phyloP scores from a whole-genome alignment of 768 basidiomycete species.

The Mycena olivaceomarginata region DNA sequence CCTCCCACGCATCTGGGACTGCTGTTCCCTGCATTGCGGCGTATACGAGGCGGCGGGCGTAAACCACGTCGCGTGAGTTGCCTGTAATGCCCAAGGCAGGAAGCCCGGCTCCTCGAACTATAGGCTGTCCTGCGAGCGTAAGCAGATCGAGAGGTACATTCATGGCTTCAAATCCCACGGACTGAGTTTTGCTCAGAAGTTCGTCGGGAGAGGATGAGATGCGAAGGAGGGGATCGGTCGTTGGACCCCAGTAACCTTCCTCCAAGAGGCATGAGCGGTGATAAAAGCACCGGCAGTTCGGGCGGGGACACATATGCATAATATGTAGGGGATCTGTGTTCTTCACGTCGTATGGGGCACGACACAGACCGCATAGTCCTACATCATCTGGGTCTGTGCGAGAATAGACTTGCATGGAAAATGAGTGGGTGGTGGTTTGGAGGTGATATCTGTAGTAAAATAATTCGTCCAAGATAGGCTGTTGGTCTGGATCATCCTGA shows the following conservation, averaged over 20 bases:
- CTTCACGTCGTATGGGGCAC: slow-evolving; percentile 23
- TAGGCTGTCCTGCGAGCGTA: slow-evolving; percentile 35
- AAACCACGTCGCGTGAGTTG: slow-evolving; percentile 22
- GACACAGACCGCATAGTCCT: slow-evolving; percentile 30
- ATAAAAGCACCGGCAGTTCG: slow-evolving; percentile 31
- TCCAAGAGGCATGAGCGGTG: slow-evolving; percentile 31
- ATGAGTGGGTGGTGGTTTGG: slow-evolving; percentile 1
- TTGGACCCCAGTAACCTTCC: slow-evolving; percentile 16
- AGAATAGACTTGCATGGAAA: not conserved
- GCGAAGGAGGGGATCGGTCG: slow-evolving; percentile 9
- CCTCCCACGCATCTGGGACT: slow-evolving; percentile 16
- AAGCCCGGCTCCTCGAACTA: slow-evolving; percentile 39
- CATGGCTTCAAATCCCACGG: not conserved
- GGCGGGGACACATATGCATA: slow-evolving; percentile 40
- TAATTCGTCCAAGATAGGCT: not conserved
- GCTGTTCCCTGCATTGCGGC: not conserved
- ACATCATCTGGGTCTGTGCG: not conserved
- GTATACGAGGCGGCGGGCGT: slow-evolving; percentile 11
- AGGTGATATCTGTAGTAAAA: slow-evolving; percentile 32
- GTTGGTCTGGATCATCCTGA: slow-evolving; percentile 33
- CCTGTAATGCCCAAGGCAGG: slow-evolving; percentile 24
- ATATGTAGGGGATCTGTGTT: not conserved
- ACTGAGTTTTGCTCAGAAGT: not conserved
- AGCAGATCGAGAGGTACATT: not conserved
- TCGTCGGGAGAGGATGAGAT: slow-evolving; percentile 22